These are phyloP conservation scores for Didymella pomorum DNA, from an alignment of 2,329 filamentous ascomycete species.

Conservation along the genomic window DNA sequence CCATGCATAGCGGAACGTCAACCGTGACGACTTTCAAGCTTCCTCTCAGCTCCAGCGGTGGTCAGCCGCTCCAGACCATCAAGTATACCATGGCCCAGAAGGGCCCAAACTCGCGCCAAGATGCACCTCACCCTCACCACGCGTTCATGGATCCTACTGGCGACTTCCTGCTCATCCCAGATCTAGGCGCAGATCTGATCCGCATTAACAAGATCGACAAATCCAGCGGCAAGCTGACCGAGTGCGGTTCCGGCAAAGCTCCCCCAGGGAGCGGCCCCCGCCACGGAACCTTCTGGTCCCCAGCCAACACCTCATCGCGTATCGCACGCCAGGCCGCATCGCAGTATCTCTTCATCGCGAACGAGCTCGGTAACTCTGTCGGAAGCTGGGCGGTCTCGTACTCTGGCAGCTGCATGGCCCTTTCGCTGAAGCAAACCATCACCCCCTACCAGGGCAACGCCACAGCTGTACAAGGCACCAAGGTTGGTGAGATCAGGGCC, in stretches of 20 bases:
- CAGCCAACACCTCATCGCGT: slow-evolving; percentile 8
- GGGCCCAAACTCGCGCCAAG: slow-evolving; percentile 59
- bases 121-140: slow-evolving; percentile 64
- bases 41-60: slow-evolving; percentile 40
- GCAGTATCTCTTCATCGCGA: slow-evolving; percentile 39
- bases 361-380: slow-evolving; percentile 48
- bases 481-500: slow-evolving; percentile 45
- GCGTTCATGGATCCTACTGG: slow-evolving; percentile 60
- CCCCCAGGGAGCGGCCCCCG: slow-evolving; percentile 62
- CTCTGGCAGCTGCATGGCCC: slow-evolving; percentile 42
- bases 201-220: slow-evolving; percentile 62
- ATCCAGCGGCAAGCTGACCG: background rate
- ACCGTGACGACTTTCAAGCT: slow-evolving; percentile 46
- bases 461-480: slow-evolving; percentile 39
- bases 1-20: slow-evolving; percentile 37
- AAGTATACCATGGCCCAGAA: slow-evolving; percentile 52
- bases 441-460: slow-evolving; percentile 44
- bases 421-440: slow-evolving; percentile 43
- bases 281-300: slow-evolving; percentile 62
- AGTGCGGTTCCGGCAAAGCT: slow-evolving; percentile 53
- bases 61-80: slow-evolving; percentile 39
- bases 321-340: slow-evolving; percentile 25
- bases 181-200: slow-evolving; percentile 64
- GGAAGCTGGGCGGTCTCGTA: slow-evolving; percentile 46
- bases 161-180: slow-evolving; percentile 60